Base-by-base conservation (phyloP, 164 flowering plant genomes). In the Dillenia suffruticosa region DNA sequence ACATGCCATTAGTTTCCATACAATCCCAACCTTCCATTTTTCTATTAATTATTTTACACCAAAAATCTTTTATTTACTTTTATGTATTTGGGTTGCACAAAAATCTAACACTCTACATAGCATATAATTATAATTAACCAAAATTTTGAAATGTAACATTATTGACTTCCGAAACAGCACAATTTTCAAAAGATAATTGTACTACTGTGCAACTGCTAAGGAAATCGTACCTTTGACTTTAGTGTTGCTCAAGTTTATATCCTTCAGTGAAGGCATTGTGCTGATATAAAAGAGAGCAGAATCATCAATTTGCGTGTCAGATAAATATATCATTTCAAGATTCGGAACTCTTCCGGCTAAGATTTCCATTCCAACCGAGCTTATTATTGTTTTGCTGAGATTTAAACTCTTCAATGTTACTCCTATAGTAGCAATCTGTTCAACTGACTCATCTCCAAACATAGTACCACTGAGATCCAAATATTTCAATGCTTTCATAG, bases 301-400 rank as follows among this genome's bases (percentile, higher is more conserved):
- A 71, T 94, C 98, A 67, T 89, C 84, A 32, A 89, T 62, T 43
- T 69, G 56, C 13, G 97, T 84, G 58, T 72, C 67, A 61, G 92
- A 79, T 53, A 94, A 68, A 46, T 75, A 76, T 17, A 94, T 57
- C 17, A 61, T 70, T 70, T 84, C 87, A 48, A 94, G 91, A 63
- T 76, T 73, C 13, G 95, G 91, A 72, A 84, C 80, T 64, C 69
- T 67, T 59, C 88, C 93, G 49, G 84, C 88, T 72, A 94, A 74
- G 63, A 63, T 68, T 49, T 70, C 83, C n/a, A 94, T 49, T 46
- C 97, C 92, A 24, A 66, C 64, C 16, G 96, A 78, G 70, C 77
- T 83, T 51, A 93, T 61, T 75, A 62, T 81, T 12, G 95, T 89
- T 62, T 76, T 73, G 70, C 79, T 72, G 57, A 94, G 89, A 75